Base-by-base conservation (phyloP, 169 alveolate species). In the Plasmodium cynomolgi region DNA sequence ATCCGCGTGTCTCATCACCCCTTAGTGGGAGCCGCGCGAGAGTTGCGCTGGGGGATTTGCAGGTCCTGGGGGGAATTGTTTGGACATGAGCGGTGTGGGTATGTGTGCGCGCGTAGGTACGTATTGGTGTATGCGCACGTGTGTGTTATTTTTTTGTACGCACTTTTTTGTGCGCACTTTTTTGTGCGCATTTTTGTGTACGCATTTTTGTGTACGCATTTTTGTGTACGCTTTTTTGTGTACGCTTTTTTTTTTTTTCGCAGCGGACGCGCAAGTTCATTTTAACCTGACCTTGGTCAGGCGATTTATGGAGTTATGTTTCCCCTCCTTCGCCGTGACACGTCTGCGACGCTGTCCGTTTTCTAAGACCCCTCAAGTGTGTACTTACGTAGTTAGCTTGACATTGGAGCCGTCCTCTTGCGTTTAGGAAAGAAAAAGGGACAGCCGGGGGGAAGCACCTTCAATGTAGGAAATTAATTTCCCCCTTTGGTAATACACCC, bases 221-320 rank as follows among this genome's bases (percentile, higher is more conserved):
- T 58, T 20, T 62, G 1, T 62, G 15, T 7, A 7, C 33, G 3
- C 13, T 3, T 62, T 23, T 62, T 7, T 37, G 8, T 56, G 72
- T 15, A n/a, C 26, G 6, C 72, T 29, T 26, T 68, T 68, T 68
- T 68, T 26, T 68, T 62, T 62, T 68, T 29, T 20, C 8, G n/a
- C n/a, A 29, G 37, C 41, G 31, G 4, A 5, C n/a, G 77, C 3
- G 77, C 31, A 68, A 68, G 9, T 68, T 26, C 37, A 68, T 68
- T 68, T 68, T 68, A 26, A 68, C 77, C 77, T 68, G 77, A 68
- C 77, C 77, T 68, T 68, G 77, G 17, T 50, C 37, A 68, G 77
- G 39, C 37, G 37, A 68, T 68, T 68, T 68, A 13, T 20, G 39
- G 37, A 23, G 5, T 9, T 26, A 29, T 68, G 37, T 68, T 68